These are phyloP conservation scores for Phytophthora ohioensis DNA, from an alignment of 352 stramenopile genomes.

Conservation along the genomic window DNA sequence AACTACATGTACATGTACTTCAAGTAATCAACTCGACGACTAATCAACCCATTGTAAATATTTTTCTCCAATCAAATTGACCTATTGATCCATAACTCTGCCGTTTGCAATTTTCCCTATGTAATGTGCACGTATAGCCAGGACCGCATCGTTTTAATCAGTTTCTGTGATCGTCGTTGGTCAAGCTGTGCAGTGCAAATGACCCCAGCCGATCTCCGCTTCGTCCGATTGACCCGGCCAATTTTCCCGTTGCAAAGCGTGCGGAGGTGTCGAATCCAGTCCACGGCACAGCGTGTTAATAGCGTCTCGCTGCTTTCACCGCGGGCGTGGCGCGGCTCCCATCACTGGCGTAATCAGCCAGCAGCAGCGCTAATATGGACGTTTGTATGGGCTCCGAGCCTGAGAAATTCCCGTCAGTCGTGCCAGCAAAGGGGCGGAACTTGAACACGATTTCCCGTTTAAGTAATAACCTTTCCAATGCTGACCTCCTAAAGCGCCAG, in stretches of 20 bases:
- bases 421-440: conserved; percentile 16
- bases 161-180: background rate
- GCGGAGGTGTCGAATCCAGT: no score
- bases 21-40: no score
- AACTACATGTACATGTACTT: no score
- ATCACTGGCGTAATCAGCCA: conserved; percentile 26
- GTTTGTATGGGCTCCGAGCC: conserved; percentile 7
- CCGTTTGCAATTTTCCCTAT: no score
- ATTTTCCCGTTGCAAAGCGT: background rate
- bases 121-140: background rate
- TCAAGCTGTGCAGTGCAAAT: background rate
- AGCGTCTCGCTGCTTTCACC: background rate
- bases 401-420: conserved; percentile 9
- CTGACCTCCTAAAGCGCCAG: no score
- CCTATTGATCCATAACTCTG: no score
- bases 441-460: conserved; percentile 4
- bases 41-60: no score
- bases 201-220: no score
- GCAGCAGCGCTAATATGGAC: background rate
- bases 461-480: background rate
- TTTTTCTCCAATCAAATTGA: no score
- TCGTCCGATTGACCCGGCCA: background rate
- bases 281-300: background rate
- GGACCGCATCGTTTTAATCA: background rate
- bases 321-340: background rate